phyloP scores from a whole-genome alignment of 2,329 filamentous ascomycete genomes.

The Allantophomopsis lycopodina region DNA sequence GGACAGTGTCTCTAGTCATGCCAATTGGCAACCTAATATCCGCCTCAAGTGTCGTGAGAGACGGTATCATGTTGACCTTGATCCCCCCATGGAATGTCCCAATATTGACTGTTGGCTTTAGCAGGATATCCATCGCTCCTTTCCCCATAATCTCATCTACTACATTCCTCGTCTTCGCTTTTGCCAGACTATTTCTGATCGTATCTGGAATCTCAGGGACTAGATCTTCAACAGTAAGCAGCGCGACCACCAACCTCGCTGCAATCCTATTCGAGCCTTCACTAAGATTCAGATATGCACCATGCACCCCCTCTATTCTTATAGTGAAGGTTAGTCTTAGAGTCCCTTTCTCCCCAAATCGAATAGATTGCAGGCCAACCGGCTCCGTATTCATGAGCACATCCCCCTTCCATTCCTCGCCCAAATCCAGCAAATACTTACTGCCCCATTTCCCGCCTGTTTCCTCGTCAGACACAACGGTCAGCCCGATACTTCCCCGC shows the following conservation, averaged over 20 bases:
- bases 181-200: conserved; percentile 16
- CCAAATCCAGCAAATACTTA: conserved; percentile 20
- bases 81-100: conserved; percentile 24
- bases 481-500: conserved; percentile 13
- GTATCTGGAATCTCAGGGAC: conserved; percentile 12
- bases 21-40: conserved; percentile 26
- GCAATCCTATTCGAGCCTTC: conserved; percentile 23
- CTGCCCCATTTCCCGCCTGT: conserved; percentile 23
- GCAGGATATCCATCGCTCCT: conserved; percentile 19
- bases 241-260: conserved; percentile 14
- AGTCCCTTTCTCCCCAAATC: conserved; percentile 27
- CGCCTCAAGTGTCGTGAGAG: conserved; percentile 21
- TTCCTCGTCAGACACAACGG: conserved; percentile 25
- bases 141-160: conserved; percentile 22
- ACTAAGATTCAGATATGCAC: conserved; percentile 24
- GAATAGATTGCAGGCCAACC: conserved; percentile 20
- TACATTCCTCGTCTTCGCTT: conserved; percentile 15
- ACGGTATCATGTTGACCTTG: conserved; percentile 28
- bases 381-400: conserved; percentile 25
- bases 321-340: conserved; percentile 23
- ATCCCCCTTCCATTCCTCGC: conserved; percentile 21
- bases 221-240: conserved; percentile 16
- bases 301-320: conserved; percentile 20
- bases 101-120: conserved; percentile 24
- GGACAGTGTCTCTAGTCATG: conserved; percentile 15